Evolutionary conservation across 2,329 filamentous ascomycete genomes (phyloP).

Genomic region (Neoscytalidium dimidiatum): DNA sequence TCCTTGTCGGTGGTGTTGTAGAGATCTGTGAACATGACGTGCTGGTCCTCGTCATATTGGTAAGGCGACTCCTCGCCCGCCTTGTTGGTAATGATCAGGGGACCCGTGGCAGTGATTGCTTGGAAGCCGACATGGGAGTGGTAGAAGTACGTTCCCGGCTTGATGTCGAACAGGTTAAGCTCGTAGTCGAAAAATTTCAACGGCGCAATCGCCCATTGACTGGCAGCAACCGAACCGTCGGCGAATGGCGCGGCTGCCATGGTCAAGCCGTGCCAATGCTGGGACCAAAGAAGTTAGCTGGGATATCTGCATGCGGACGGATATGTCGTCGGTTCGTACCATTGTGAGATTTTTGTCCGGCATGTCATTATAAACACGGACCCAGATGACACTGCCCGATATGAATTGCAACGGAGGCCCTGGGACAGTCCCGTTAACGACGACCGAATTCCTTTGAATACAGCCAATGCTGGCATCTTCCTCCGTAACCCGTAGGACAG

Average conservation of each 20-base stretch:
- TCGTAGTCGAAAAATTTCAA: conserved; percentile 69
- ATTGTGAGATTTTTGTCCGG: conserved; percentile 58
- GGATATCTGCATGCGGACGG: not conserved
- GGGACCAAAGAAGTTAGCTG: not conserved
- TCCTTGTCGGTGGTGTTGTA: conserved; percentile 56
- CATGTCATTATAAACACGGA: conserved; percentile 63
- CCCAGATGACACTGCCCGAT: conserved; percentile 53
- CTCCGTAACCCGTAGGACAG: conserved; percentile 49
- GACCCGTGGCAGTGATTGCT: conserved; percentile 58
- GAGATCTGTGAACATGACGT: conserved; percentile 59
- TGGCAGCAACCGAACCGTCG: conserved; percentile 61
- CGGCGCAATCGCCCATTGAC: conserved; percentile 67
- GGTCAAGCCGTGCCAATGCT: conserved; percentile 70
- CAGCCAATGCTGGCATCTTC: conserved; percentile 49
- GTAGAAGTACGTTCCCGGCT: conserved; percentile 68
- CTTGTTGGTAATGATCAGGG: conserved; percentile 59
- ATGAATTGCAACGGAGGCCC: conserved; percentile 52
- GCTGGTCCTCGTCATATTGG: conserved; percentile 62
- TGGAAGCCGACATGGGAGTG: conserved; percentile 69
- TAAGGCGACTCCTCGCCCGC: conserved; percentile 49
- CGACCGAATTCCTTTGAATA: conserved; percentile 47
- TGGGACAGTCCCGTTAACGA: conserved; percentile 57
- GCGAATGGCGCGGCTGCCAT: conserved; percentile 63
- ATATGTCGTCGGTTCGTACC: conserved; percentile 32
- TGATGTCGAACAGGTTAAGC: conserved; percentile 52